Evolutionary conservation across 2,329 filamentous ascomycete genomes (phyloP), one percentile per base, ranked within the genome.

Genomic region (Tetracladium maxilliforme): DNA sequence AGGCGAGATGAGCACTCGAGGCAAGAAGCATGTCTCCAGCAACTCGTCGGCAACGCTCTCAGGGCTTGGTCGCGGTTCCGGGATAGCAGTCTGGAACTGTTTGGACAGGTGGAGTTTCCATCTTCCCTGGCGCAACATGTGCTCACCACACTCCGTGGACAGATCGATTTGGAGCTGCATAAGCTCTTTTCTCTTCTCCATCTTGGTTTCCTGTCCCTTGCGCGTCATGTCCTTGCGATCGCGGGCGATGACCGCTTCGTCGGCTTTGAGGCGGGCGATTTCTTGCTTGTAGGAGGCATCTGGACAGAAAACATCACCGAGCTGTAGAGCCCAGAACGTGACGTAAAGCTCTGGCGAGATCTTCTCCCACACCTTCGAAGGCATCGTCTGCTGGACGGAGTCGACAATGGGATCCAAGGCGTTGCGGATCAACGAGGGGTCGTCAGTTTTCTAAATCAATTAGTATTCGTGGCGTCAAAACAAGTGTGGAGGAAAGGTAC

Each of bases 1-100:
- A 2, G 83, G 71, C 1, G 86, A 93, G 16, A 93, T 59, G 14
- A 90, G 64, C 11, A 92, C 62, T 21, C 90, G 76, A 7, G 90
- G 90, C n/a, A 95, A 52, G 36, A 98, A 73, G 45, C 90, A 98
- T 39, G 92, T 76, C 49, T 95, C 84, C 7, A 98, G 64, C 11
- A 98, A 54, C 4, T 70, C 64, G 38, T 84, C 71, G 26, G 87
- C 80, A 5, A n/a, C n/a, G n/a, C n/a, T n/a, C n/a, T n/a, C n/a
- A n/a, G n/a, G n/a, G n/a, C n/a, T n/a, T n/a, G n/a, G n/a, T n/a
- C n/a, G n/a, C n/a, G n/a, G n/a, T n/a, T n/a, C n/a, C n/a, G n/a
- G n/a, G n/a, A n/a, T n/a, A n/a, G n/a, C n/a, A n/a, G n/a, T n/a
- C n/a, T n/a, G n/a, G n/a, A n/a, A n/a, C 40, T 87, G 80, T 34